phyloP scores from a whole-genome alignment of 2,329 filamentous ascomycete genomes.

The Pseudocercospora eumusae region DNA sequence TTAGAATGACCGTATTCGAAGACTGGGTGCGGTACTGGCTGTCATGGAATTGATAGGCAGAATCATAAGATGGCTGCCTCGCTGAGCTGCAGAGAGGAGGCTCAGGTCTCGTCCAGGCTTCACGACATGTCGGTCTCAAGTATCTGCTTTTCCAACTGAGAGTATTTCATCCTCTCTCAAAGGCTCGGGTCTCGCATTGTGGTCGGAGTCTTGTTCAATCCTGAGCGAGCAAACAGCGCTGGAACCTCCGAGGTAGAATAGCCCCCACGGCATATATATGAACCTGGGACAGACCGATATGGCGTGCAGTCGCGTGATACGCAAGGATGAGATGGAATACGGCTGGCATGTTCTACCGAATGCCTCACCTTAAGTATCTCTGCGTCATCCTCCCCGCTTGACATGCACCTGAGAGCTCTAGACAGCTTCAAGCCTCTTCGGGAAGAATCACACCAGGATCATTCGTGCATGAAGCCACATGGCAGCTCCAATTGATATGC shows the following conservation, averaged over 20 bases:
- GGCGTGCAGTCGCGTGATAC: background rate
- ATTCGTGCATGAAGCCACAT: constrained; percentile 3
- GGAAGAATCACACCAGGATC: constrained; percentile 1
- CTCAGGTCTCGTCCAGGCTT: no score
- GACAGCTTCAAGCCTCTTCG: constrained; percentile 1
- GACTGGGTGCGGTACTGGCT: no score
- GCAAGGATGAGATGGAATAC: background rate
- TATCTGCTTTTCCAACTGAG: no score
- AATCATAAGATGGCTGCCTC: no score
- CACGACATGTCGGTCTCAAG: no score
- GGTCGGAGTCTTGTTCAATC: background rate
- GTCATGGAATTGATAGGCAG: no score
- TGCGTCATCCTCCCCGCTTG: constrained; percentile 4
- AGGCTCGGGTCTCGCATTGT: background rate
- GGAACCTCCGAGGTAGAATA: no score
- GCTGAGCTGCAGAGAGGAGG: no score
- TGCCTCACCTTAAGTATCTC: background rate
- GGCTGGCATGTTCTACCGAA: background rate
- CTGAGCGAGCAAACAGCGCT: background rate
- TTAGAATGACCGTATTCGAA: no score
- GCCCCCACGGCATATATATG: no score
- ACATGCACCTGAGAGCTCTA: constrained; percentile 2
- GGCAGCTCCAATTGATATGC: background rate
- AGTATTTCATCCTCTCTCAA: no score
- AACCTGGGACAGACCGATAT: background rate